Base-by-base conservation (phyloP, 2,329 filamentous ascomycete species). In the Knoxdaviesia capensis region DNA sequence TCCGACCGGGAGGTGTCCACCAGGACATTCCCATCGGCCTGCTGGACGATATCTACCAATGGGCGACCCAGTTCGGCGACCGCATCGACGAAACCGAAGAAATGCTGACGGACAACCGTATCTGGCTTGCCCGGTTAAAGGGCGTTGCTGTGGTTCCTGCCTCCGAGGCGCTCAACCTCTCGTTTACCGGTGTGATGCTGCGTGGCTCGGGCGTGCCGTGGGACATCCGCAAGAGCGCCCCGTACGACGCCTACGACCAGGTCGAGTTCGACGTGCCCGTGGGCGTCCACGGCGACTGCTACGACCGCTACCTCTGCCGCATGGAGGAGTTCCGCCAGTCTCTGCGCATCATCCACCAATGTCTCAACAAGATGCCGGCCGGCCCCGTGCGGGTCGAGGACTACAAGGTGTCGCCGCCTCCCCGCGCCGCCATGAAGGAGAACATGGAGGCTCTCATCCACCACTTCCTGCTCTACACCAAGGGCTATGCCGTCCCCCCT, bases 371-470 rank as follows among this genome's bases (percentile, higher is more conserved):
- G 69, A 98, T 98, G 84, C 88, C 92, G 40, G 72, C 83, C 40
- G 90, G 90, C 31, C 90, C 90, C 41, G 74, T 96, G 57, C 82
- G 88, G 51, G 85, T 94, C 36, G 90, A 98, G 64, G 90, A 98
- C 64, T 98, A 96, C 77, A 98, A 98, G 75, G 75, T 98, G 55
- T 81, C 84, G 3, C 90, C 90, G 28, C 90, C 90, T 47, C 92
- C 90, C n/a, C 79, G 90, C 56, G 71, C 84, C 38, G 90, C 90
- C 55, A 98, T 98, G 90, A 98, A 98, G 74, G 90, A 98, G 75
- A 98, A 98, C 69, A 98, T 98, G 92, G 90, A 98, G 67, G 87
- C 90, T 35, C 74, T 98, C 37, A 98, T 98, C 58, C 90, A 98
- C 67, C 90, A 98, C 69, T 98, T 98, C 73, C 66, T 98, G 50